Conservation (phyloP, 306 rosid species). For the Acacia confusa region DNA sequence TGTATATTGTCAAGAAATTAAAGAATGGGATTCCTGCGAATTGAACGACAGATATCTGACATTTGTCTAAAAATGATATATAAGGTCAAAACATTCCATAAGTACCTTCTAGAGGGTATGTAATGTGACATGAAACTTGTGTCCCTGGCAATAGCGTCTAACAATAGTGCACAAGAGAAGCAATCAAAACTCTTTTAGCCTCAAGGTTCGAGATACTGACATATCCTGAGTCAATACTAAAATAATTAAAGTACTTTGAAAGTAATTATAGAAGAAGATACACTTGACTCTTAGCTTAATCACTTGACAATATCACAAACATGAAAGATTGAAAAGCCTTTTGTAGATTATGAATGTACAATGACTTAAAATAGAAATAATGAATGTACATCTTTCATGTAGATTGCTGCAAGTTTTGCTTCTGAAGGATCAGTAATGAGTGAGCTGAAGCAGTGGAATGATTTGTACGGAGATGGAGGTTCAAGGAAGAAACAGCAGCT, state of each 20-base stretch:
- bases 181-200: too few species aligned
- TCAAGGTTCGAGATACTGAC: not conserved
- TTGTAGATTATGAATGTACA: not conserved
- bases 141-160: too few species aligned
- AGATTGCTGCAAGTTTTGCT: constrained; percentile 81
- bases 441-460: constrained; percentile 83
- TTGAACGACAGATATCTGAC: not conserved
- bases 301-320: not conserved
- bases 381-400: not conserved
- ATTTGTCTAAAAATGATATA: not conserved
- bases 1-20: not conserved
- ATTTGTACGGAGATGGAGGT: constrained; percentile 77
- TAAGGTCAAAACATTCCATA: too few species aligned
- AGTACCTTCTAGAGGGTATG: too few species aligned
- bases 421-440: constrained; percentile 69
- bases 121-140: too few species aligned
- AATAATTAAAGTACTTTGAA: too few species aligned
- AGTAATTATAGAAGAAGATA: not conserved
- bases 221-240: not conserved
- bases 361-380: not conserved
- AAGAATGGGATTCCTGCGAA: not conserved
- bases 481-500: constrained; percentile 81
- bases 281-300: not conserved
- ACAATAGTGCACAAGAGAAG: too few species aligned
- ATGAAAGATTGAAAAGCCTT: not conserved